These are phyloP conservation scores for Astragalus glycyphyllos DNA, from an alignment of 306 rosid species.

Conservation along the genomic window DNA sequence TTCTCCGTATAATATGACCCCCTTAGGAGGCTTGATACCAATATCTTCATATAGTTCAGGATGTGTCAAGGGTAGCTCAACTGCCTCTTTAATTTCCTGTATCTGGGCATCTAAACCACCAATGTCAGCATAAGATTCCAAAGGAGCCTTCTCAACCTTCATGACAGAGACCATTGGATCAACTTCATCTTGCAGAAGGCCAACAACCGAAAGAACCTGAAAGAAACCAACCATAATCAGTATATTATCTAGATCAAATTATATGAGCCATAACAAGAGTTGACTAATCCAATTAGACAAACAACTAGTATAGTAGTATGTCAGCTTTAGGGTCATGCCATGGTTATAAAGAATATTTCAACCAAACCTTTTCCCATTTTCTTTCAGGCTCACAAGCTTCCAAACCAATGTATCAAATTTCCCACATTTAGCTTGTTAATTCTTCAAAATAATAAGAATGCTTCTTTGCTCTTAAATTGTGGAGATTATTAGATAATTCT, in stretches of 20 bases:
- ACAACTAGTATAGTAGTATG: background rate
- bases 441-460: background rate
- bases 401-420: background rate
- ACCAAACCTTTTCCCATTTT: background rate
- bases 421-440: background rate
- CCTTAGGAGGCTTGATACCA: conserved; percentile 98
- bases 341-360: conserved; percentile 14
- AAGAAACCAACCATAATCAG: conserved; percentile 13
- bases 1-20: conserved; percentile 89
- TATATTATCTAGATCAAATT: conserved; percentile 33
- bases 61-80: conserved; percentile 93
- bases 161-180: conserved; percentile 90
- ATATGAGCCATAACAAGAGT: background rate
- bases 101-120: conserved; percentile 98
- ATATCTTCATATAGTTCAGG: conserved; percentile 97
- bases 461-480: background rate
- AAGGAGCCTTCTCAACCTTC: conserved; percentile 97
- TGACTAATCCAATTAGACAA: background rate
- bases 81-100: conserved; percentile 98
- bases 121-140: conserved; percentile 96
- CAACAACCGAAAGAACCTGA: conserved; percentile 98
- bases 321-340: background rate
- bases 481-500: background rate
- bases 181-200: conserved; percentile 98
- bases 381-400: background rate